Percentiles rank a stretch among this genome's conserved stretches.
phyloP scores from a whole-genome alignment of 768 basidiomycete species.

The Leccinellum albellum region DNA sequence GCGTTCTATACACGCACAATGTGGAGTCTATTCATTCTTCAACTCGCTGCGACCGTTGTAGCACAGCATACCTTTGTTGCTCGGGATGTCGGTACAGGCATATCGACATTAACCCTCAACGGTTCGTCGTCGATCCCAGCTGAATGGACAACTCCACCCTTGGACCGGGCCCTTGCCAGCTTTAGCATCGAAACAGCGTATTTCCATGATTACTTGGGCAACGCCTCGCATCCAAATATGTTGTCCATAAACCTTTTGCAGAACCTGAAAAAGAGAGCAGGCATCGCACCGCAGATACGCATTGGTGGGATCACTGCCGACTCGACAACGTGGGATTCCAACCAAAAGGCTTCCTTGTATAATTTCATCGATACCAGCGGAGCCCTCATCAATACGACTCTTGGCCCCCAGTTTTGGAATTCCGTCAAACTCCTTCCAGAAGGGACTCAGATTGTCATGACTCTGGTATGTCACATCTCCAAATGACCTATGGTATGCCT shows the following conservation, averaged over 20 bases:
- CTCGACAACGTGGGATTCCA: slow-evolving; percentile 46
- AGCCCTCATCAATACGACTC: slow-evolving; percentile 46
- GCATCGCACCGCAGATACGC: slow-evolving; percentile 43
- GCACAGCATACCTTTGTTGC: slow-evolving; percentile 9
- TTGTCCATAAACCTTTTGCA: slow-evolving; percentile 43
- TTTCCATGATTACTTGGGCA: slow-evolving; percentile 49
- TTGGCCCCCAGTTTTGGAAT: slow-evolving; percentile 51
- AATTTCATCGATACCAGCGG: slow-evolving; percentile 45
- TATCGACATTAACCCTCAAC: slow-evolving; percentile 31
- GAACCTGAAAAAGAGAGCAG: slow-evolving; percentile 44
- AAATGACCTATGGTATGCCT: not conserved
- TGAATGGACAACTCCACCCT: slow-evolving; percentile 39
- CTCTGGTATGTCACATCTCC: slow-evolving; percentile 32
- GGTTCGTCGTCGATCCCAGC: slow-evolving; percentile 42
- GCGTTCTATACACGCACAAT: slow-evolving; percentile 3
- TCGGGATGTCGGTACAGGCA: not conserved
- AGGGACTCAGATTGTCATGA: slow-evolving; percentile 45
- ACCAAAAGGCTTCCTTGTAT: slow-evolving; percentile 27
- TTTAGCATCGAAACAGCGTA: slow-evolving; percentile 56
- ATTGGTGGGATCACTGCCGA: slow-evolving; percentile 58
- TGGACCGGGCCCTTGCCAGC: slow-evolving; percentile 46
- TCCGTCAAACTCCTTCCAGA: slow-evolving; percentile 41
- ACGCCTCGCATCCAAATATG: slow-evolving; percentile 39
- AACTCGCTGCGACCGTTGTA: slow-evolving; percentile 2
- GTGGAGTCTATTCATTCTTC: slow-evolving; percentile 1